Percentiles rank a stretch among this genome's conserved stretches.
Evolutionary conservation across 495 filamentous ascomycete genomes (phyloP).

Genomic region (Daldinia concentrica): DNA sequence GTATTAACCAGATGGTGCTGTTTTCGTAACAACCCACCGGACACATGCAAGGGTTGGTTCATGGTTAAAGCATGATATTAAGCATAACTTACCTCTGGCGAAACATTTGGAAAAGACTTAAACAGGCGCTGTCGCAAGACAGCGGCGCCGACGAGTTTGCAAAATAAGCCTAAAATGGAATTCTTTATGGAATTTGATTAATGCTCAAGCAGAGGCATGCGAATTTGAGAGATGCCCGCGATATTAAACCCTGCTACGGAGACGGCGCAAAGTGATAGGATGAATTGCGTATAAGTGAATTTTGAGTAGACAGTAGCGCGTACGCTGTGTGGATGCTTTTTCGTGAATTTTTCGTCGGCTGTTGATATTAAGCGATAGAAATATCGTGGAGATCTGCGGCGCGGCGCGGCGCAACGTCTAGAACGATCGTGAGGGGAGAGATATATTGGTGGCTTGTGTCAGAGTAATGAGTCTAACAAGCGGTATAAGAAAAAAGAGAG

Average conservation of each 20-base stretch:
- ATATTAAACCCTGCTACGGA: constrained; percentile 17
- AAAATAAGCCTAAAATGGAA: constrained; percentile 29
- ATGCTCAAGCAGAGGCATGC: constrained; percentile 27
- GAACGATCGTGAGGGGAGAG: constrained; percentile 41
- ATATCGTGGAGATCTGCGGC: constrained; percentile 37
- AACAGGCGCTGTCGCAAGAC: constrained; percentile 43
- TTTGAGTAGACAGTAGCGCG: constrained; percentile 20
- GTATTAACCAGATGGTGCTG: constrained; percentile 31
- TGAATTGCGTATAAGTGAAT: constrained; percentile 29
- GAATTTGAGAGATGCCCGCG: constrained; percentile 16
- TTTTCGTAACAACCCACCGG: constrained; percentile 13
- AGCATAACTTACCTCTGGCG: constrained; percentile 48
- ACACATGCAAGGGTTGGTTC: constrained; percentile 27
- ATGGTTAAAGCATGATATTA: constrained; percentile 8
- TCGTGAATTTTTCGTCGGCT: constrained; percentile 34
- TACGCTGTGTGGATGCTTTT: constrained; percentile 20
- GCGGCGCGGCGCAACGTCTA: constrained; percentile 40
- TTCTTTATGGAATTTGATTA: constrained; percentile 17
- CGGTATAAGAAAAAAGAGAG: constrained; percentile 36
- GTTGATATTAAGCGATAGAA: constrained; percentile 35
- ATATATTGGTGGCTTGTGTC: constrained; percentile 41
- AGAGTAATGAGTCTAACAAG: constrained; percentile 37
- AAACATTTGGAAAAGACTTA: constrained; percentile 49
- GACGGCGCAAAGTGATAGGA: constrained; percentile 20
- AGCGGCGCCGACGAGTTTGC: constrained; percentile 32